Evolutionary conservation across 176 grass and related monocot species (phyloP), one percentile per base, ranked within the genome.

Genomic region (Canna indica): DNA sequence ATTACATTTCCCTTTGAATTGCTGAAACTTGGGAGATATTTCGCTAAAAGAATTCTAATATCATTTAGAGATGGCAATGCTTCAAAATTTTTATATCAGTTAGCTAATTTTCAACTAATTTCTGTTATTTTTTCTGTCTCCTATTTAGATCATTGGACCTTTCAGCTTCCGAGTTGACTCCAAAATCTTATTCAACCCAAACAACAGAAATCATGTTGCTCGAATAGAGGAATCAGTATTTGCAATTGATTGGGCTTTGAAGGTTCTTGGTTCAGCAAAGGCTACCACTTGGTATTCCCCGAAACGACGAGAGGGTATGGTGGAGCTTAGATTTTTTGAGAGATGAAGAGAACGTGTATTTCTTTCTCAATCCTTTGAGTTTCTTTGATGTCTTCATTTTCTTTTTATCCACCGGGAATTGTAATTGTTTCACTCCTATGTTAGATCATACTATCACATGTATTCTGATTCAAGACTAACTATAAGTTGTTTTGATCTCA

Each of bases 241-340:
- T 16, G 94, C 86, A 38, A 85, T 97, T 47, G 94, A 97, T 67
- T 92, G 88, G 88, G 94, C 94, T 76, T 83, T 97, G 29, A 91
- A 87, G 68, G 86, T 97, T 69, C 84, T 97, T 34, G 88, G 86
- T 73, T 97, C 94, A 54, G 94, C 94, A 64, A 97, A 90, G 72
- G 94, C 94, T n/a, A 97, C 88, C 34, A 79, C 84, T 36, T 97
- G 93, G 93, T 92, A 87, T 75, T 96, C 88, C 28, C 88, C 93
- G 10, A 87, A 79, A 61, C 79, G 70, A 27, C 77, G 90, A 60
- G 93, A 92, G 65, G 88, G 77, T 48, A 97, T 92, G 86, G 77
- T 97, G 72, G 86, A 92, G 69, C 89, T 97, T 50, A 79, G 93
- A 3, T 97, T 97, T 82, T 85, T 83, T 4, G 93, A 97, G 76